These are phyloP conservation scores for Sideroxylon spinosum DNA, from an alignment of 179 eudicot genomes.

Conservation along the genomic window DNA sequence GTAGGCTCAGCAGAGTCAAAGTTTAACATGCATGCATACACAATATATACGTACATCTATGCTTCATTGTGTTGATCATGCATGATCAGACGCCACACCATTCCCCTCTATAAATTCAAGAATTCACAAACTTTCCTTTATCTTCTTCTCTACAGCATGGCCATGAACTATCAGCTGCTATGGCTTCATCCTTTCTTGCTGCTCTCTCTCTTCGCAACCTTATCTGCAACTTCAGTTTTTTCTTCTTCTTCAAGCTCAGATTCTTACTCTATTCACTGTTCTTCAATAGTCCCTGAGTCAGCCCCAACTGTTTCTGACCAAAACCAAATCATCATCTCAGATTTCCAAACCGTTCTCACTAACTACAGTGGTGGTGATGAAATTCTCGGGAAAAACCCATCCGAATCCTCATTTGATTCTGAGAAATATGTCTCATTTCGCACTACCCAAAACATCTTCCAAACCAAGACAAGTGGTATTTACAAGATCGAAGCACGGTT, in stretches of 20 bases:
- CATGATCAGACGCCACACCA: too few species aligned
- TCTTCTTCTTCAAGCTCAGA: background rate
- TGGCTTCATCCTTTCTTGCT: background rate
- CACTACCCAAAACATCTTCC: background rate
- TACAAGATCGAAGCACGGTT: slow-evolving; percentile 18
- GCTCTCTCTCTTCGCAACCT: background rate
- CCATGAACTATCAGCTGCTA: background rate
- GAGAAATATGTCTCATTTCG: background rate
- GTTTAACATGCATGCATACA: too few species aligned
- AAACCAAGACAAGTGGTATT: slow-evolving; percentile 8
- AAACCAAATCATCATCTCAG: background rate
- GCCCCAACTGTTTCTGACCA: slow-evolving; percentile 13
- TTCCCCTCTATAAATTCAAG: too few species aligned
- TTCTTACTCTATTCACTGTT: slow-evolving; percentile 24
- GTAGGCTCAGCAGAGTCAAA: too few species aligned
- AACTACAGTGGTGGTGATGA: slow-evolving; percentile 25
- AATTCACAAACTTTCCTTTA: too few species aligned
- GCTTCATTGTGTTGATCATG: too few species aligned
- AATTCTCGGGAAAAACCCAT: slow-evolving; percentile 12
- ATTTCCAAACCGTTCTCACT: background rate
- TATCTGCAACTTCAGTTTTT: too few species aligned
- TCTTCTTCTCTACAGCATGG: too few species aligned
- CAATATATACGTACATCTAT: too few species aligned
- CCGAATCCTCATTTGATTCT: too few species aligned
- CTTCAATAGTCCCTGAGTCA: slow-evolving; percentile 28